Evolutionary conservation across 2,329 filamentous ascomycete genomes (phyloP).

Genomic region (Rutstroemia sp.): DNA sequence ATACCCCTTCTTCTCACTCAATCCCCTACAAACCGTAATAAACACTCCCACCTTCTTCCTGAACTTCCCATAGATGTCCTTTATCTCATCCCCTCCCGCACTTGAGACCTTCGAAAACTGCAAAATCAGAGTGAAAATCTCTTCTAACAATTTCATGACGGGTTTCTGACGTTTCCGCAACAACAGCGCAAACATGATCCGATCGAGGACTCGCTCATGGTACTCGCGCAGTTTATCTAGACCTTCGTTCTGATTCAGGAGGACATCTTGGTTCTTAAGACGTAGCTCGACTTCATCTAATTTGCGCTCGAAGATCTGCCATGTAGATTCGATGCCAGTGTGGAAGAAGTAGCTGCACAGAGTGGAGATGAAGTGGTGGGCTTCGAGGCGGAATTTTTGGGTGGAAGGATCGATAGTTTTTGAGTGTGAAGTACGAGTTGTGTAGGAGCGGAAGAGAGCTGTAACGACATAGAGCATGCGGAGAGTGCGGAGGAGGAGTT

Average conservation of each 20-base stretch:
- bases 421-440: conserved; percentile 27
- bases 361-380: conserved; percentile 69
- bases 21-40: conserved; percentile 60
- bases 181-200: conserved; percentile 66
- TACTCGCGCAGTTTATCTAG: conserved; percentile 59
- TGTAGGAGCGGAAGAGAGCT: conserved; percentile 53
- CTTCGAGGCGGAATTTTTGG: conserved; percentile 62
- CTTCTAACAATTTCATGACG: conserved; percentile 65
- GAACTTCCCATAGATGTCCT: conserved; percentile 55
- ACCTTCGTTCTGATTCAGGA: conserved; percentile 45
- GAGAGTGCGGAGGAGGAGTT: conserved; percentile 65
- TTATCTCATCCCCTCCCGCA: conserved; percentile 36
- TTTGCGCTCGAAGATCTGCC: conserved; percentile 61
- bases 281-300: conserved; percentile 55
- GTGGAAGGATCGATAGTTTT: conserved; percentile 19
- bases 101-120: conserved; percentile 51
- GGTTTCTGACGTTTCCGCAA: conserved; percentile 69
- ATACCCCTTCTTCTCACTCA: conserved; percentile 52
- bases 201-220: conserved; percentile 67
- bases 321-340: conserved; percentile 64
- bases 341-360: conserved; percentile 76
- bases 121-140: conserved; percentile 67
- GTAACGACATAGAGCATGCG: conserved; percentile 73
- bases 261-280: conserved; percentile 36
- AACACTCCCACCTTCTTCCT: conserved; percentile 68